phyloP scores from a whole-genome alignment of 1,284 basidiomycete species.

The Rhodotorula sp. region DNA sequence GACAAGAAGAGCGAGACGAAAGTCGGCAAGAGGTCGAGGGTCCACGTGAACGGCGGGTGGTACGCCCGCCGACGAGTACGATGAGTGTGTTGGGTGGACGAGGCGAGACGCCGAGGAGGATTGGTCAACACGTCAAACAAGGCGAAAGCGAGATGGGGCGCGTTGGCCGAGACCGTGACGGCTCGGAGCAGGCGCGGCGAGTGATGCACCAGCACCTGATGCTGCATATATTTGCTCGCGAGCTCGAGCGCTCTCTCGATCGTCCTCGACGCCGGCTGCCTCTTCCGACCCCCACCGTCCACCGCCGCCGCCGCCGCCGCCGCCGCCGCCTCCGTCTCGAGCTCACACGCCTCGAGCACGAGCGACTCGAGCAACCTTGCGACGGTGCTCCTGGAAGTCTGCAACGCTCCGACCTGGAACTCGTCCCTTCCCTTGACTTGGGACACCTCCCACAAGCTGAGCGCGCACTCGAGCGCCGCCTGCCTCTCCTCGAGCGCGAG shows the following conservation, averaged over 20 bases:
- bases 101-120: not conserved
- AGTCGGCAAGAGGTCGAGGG: constrained; percentile 9
- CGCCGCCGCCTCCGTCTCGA: not conserved
- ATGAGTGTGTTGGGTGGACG: no score
- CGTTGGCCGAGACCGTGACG: constrained; percentile 13
- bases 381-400: not conserved
- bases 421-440: constrained; percentile 2
- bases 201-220: constrained; percentile 14
- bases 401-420: not conserved
- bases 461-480: constrained; percentile 7
- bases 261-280: not conserved
- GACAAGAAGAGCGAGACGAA: constrained; percentile 27
- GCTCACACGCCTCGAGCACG: constrained; percentile 13
- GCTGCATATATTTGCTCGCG: constrained; percentile 8
- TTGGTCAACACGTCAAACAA: constrained; percentile 13
- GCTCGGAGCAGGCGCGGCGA: constrained; percentile 21
- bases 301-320: no score
- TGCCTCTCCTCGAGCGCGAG: not conserved
- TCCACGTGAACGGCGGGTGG: constrained; percentile 24
- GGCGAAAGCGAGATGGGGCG: constrained; percentile 10
- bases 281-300: not conserved
- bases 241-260: constrained; percentile 10
- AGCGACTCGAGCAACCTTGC: constrained; percentile 11
- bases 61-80: not conserved
- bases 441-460: constrained; percentile 26